Evolutionary conservation across 345 rosid genomes (phyloP).

Genomic region (Acer yangbiense): DNA sequence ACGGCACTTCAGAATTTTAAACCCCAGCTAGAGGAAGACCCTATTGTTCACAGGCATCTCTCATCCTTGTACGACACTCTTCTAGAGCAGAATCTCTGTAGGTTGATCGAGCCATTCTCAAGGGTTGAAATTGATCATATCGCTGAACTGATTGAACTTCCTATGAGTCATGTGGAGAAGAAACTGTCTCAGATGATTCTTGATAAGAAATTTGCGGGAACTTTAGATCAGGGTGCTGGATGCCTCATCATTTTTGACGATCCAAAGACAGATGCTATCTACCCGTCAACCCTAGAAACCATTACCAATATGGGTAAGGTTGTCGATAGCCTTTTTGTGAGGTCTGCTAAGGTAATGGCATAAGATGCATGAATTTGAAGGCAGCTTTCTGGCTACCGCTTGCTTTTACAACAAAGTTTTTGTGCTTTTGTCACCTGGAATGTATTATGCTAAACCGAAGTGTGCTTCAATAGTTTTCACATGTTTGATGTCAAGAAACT

Average conservation of each 20-base stretch:
- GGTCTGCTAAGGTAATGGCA: conserved; percentile 91
- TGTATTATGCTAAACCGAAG: too few species aligned
- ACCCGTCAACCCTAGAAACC: conserved; percentile 77
- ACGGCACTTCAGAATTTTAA: conserved; percentile 70
- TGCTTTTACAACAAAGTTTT: too few species aligned
- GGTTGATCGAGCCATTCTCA: conserved; percentile 94
- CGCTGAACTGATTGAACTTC: conserved; percentile 70
- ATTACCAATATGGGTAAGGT: conserved; percentile 85
- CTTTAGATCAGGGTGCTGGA: conserved; percentile 91
- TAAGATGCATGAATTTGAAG: conserved; percentile 1
- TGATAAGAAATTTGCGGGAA: conserved; percentile 91
- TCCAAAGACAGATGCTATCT: conserved; percentile 84
- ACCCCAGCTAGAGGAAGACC: conserved; percentile 86
- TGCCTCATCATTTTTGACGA: conserved; percentile 85
- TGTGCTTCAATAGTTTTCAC: not conserved
- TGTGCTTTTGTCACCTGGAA: too few species aligned
- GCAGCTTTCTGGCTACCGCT: too few species aligned
- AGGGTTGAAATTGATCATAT: conserved; percentile 79
- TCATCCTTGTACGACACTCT: conserved; percentile 82
- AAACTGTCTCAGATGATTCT: conserved; percentile 90
- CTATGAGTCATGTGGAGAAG: conserved; percentile 75
- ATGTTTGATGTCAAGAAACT: not conserved
- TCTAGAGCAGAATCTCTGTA: conserved; percentile 81
- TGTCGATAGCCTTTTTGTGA: conserved; percentile 83
- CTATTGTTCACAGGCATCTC: conserved; percentile 88